Evolutionary conservation across 768 basidiomycete genomes (phyloP), one percentile per base, ranked within the genome.

Genomic region (Rhodosporidiobolus odoratus): DNA sequence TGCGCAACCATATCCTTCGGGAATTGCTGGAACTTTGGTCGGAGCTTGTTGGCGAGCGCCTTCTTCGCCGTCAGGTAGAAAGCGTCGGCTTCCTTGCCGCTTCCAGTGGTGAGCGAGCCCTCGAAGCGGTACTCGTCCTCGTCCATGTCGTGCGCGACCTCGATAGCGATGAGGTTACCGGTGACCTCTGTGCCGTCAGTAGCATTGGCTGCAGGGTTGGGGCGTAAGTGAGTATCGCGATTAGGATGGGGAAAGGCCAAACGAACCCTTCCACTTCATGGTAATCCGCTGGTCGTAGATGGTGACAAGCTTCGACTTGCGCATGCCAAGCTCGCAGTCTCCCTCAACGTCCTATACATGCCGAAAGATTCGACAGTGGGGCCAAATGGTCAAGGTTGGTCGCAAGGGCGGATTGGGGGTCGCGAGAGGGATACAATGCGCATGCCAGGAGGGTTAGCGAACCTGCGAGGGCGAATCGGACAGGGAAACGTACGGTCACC

Each of bases 131-230:
- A 77, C 38, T 77, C 75, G 61, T 76, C 75, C 50, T 76, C 75
- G 57, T 76, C 77, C 75, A 77, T 76, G 64, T 77, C 77, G 68
- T 77, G 77, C 27, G 65, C 56, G 45, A 77, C 75, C 68, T 77
- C 77, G 21, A 59, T 58, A 6, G 57, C 56, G 21, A 54, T 23
- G n/a, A 50, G 48, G 25, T 37, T 58, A 4, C 66, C 58, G 2
- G 43, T 35, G 30, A 68, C 41, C 25, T 56, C 66, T 27, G 57
- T 53, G 6, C 65, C 65, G 37, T 13, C 37, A 34, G 50, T 41
- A 23, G 27, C 21, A 25, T 45, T 58, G 3, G 58, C 58, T 52
- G 52, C 27, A 6, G 10, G 1, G 38, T 4, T 6, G 5, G 6
- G 15, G 23, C 37, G 13, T n/a, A n/a, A n/a, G 30, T 27, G 8